These are phyloP conservation scores for Candida ortonii DNA, from an alignment of 805 yeast species.

Conservation along the genomic window DNA sequence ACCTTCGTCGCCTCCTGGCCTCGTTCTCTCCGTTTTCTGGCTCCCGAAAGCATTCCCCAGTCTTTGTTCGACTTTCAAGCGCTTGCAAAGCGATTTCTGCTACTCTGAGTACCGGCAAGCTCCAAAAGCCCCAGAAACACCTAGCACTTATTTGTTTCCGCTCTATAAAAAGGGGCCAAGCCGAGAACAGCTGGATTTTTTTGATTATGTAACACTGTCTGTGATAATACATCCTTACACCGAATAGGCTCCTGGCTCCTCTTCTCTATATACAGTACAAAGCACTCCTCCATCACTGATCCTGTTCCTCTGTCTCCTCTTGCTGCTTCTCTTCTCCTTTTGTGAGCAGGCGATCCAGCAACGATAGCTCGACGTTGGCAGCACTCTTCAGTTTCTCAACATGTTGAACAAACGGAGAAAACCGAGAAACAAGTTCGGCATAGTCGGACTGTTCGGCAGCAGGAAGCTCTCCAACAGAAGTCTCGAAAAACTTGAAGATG, in stretches of 20 bases:
- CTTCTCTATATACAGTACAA: slow-evolving; percentile 6
- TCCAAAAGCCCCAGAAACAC: no score
- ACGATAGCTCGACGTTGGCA: slow-evolving; percentile 8
- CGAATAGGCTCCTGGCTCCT: no score
- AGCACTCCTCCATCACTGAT: slow-evolving; percentile 3
- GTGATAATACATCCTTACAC: no score
- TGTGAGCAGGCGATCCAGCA: slow-evolving; percentile 10
- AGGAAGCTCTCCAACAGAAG: slow-evolving; percentile 13
- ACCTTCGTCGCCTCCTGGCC: no score
- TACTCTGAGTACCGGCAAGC: no score
- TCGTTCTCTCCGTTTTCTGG: slow-evolving; percentile 17
- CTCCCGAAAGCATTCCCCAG: slow-evolving; percentile 13
- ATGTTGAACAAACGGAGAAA: slow-evolving; percentile 13
- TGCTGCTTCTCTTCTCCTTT: slow-evolving; percentile 4
- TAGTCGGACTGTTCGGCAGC: slow-evolving; percentile 11
- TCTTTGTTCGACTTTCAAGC: neutral
- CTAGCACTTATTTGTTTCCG: no score
- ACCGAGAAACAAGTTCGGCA: slow-evolving; percentile 7
- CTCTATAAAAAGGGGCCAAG: neutral
- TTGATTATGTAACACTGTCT: no score
- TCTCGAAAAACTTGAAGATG: slow-evolving; percentile 16
- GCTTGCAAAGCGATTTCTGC: no score
- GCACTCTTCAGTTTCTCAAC: slow-evolving; percentile 16
- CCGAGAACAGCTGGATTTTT: no score
- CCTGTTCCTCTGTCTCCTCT: slow-evolving; percentile 5